phyloP scores from a whole-genome alignment of 2,329 filamentous ascomycete genomes.

The Tolypocladium tropicale region DNA sequence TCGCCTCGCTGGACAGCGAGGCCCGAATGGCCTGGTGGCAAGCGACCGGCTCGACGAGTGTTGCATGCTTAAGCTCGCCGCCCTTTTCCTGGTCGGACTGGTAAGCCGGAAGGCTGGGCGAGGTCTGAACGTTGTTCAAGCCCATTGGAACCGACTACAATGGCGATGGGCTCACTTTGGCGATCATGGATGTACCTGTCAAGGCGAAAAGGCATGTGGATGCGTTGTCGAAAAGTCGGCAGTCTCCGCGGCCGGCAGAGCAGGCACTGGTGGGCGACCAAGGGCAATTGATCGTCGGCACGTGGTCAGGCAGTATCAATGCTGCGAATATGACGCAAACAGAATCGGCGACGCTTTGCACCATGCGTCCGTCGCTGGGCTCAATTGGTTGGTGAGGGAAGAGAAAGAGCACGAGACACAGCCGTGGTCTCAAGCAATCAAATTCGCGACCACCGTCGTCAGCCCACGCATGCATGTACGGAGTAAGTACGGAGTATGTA shows the following conservation, averaged over 20 bases:
- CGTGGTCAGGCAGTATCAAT: background rate
- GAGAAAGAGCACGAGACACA: background rate
- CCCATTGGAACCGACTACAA: background rate
- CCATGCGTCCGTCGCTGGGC: background rate
- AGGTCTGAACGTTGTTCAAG: background rate
- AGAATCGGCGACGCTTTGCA: background rate
- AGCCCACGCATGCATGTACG: no score
- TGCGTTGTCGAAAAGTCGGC: background rate
- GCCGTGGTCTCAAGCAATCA: background rate
- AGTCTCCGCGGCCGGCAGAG: background rate
- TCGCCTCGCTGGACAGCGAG: slow-evolving; percentile 9
- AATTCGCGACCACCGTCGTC: background rate
- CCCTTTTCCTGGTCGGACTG: background rate
- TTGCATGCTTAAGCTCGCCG: background rate
- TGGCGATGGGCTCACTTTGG: background rate
- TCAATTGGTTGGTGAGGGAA: background rate
- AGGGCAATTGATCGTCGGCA: background rate
- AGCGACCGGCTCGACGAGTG: background rate
- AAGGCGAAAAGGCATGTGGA: background rate
- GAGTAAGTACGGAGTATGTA: no score
- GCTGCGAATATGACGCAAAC: background rate
- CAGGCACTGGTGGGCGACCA: background rate
- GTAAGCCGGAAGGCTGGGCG: background rate
- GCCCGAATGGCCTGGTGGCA: slow-evolving; percentile 4
- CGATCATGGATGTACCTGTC: background rate